phyloP scores from a whole-genome alignment of 306 rosid genomes.

The Coriaria nepalensis region DNA sequence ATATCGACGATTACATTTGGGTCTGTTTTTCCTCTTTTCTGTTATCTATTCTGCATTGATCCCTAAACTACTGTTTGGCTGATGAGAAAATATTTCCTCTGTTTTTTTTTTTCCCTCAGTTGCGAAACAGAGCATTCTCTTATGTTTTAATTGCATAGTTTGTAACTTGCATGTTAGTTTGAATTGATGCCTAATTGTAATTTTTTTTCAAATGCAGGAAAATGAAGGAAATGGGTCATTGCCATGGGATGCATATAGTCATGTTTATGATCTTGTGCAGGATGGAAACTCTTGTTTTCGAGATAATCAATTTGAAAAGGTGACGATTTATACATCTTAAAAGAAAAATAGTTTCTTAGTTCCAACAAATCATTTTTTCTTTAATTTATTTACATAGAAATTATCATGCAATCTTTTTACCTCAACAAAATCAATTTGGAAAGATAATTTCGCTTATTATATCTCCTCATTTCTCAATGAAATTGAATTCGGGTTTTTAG shows the following conservation, averaged over 20 bases:
- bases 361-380: too few species aligned
- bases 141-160: too few species aligned
- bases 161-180: too few species aligned
- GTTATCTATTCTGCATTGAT: neutral
- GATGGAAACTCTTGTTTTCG: slow-evolving; percentile 62
- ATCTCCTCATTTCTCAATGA: slow-evolving; percentile 10
- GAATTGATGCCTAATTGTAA: neutral
- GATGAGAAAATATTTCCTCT: too few species aligned
- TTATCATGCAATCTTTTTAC: too few species aligned
- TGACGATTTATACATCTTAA: slow-evolving; percentile 8
- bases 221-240: slow-evolving; percentile 27
- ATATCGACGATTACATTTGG: slow-evolving; percentile 64
- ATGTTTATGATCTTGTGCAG: slow-evolving; percentile 51
- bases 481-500: slow-evolving; percentile 28
- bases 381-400: too few species aligned
- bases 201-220: slow-evolving; percentile 37
- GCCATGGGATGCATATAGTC: slow-evolving; percentile 39
- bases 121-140: too few species aligned
- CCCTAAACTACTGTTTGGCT: slow-evolving; percentile 13
- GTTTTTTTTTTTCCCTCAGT: too few species aligned
- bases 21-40: slow-evolving; percentile 18
- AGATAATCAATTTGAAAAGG: slow-evolving; percentile 62
- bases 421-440: neutral
- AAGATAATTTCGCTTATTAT: neutral
- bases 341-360: neutral